These are phyloP conservation scores for Myrmaecium sp. DNA, from an alignment of 2,329 filamentous ascomycete species.

Conservation along the genomic window DNA sequence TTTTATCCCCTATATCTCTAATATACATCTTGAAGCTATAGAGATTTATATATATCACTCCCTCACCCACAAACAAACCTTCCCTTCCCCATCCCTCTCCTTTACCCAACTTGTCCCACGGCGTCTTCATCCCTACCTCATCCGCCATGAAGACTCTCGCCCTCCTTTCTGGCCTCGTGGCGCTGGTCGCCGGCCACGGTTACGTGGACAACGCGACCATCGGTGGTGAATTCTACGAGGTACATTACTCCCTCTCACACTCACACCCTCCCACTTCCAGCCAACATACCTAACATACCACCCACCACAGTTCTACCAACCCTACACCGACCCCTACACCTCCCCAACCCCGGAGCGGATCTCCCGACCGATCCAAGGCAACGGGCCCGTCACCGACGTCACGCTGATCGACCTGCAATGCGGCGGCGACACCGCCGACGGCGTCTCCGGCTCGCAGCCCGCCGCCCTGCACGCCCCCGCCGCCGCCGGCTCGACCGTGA, in stretches of 20 bases:
- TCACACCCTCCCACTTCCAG: slow-evolving; percentile 5
- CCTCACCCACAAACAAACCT: no score
- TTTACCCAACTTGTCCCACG: no score
- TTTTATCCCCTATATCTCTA: no score
- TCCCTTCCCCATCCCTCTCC: no score
- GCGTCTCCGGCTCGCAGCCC: slow-evolving; percentile 30
- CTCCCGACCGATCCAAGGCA: slow-evolving; percentile 40
- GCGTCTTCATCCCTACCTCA: no score
- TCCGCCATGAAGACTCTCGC: slow-evolving; percentile 13
- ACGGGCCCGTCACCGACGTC: slow-evolving; percentile 40
- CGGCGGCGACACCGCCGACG: slow-evolving; percentile 34
- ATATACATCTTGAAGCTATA: no score
- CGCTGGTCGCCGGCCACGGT: slow-evolving; percentile 16
- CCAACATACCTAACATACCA: no score
- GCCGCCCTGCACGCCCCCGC: slow-evolving; percentile 37
- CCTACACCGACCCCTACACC: slow-evolving; percentile 18
- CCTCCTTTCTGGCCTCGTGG: slow-evolving; percentile 12
- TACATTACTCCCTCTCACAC: background rate
- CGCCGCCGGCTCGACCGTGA: slow-evolving; percentile 36
- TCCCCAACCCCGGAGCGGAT: slow-evolving; percentile 28
- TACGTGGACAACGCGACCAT: slow-evolving; percentile 20
- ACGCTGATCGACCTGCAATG: slow-evolving; percentile 39
- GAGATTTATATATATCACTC: no score
- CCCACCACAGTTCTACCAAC: no score
- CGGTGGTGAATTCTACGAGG: slow-evolving; percentile 12